Evolutionary conservation across 176 grass and related monocot species (phyloP), one percentile per base, ranked within the genome.

Genomic region (Zoysia japonica): DNA sequence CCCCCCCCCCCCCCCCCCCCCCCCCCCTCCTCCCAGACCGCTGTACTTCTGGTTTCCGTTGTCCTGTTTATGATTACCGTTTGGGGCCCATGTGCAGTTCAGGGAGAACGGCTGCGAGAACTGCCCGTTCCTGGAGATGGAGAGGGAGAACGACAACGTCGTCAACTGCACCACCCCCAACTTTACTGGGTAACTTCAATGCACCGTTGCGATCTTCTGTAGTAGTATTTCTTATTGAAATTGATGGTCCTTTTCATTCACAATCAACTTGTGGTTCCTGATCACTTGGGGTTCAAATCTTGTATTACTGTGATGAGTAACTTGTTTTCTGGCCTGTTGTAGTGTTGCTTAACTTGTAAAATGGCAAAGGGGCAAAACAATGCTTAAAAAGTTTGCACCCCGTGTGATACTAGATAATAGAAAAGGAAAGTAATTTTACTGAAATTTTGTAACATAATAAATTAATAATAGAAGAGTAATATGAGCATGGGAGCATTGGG

Each of bases 101-200:
- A 95, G 92, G 76, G 88, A 95, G 55, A 89, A 91, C 14, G 92
- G 90, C 53, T 99, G 90, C 40, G 96, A 99, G 76, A 99, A 99
- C 77, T 99, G 90, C 86, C 92, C 96, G 4, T 95, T 99, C 68
- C 77, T 95, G 56, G 96, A 99, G 50, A 95, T 99, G 96, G 92
- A 99, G 45, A 99, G 76, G 69, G 95, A 98, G 14, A 81, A 88
- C 6, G 92, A 99, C 28, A 91, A 90, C 11, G 90, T 99, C 16
- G 84, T 90, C 17, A 93, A 90, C 75, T 99, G 96, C 84, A 99
- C 96, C 75, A 99, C 90, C 3, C 92, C 92, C 37, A 99, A 95
- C 78, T 99, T 99, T 78, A 99, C 90, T 38, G 88, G 90, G 96
- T 98, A 78, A 77, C 55, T 75, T 54, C 46, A 2, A 70, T 42